phyloP scores from a whole-genome alignment of 176 grass and related monocot genomes.

The Typha latifolia region DNA sequence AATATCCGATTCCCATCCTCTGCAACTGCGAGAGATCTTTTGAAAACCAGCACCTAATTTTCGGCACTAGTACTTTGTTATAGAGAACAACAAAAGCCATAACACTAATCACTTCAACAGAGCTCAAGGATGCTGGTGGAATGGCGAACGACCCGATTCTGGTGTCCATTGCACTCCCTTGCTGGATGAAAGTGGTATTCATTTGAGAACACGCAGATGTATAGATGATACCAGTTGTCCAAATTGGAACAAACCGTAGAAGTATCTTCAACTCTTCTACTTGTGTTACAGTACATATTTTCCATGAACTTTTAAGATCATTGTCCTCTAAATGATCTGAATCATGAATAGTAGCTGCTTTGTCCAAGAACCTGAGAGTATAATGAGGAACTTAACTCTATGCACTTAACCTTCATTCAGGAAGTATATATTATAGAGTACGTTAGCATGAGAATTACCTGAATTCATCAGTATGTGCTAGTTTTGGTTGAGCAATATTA shows the following conservation, averaged over 20 bases:
- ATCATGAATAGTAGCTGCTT: conserved; percentile 41
- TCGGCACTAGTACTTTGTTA: conserved; percentile 45
- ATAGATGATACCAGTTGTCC: conserved; percentile 48
- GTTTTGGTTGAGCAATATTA: conserved; percentile 11
- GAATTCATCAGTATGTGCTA: conserved; percentile 54
- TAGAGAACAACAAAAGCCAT: conserved; percentile 49
- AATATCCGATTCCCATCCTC: conserved; percentile 67
- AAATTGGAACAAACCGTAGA: conserved; percentile 45
- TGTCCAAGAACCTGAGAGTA: conserved; percentile 46
- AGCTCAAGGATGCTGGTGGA: conserved; percentile 45
- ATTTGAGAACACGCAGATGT: conserved; percentile 57
- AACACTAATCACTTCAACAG: conserved; percentile 53
- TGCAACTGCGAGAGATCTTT: conserved; percentile 45
- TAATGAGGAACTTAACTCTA: neutral
- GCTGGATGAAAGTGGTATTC: conserved; percentile 71
- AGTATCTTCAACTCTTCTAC: conserved; percentile 80
- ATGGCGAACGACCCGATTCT: conserved; percentile 35
- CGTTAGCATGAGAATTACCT: conserved; percentile 4
- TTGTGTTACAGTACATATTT: conserved; percentile 68
- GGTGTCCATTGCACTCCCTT: conserved; percentile 56
- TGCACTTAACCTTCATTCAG: neutral
- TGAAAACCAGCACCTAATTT: conserved; percentile 9
- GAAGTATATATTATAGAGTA: neutral
- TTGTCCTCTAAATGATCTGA: conserved; percentile 33
- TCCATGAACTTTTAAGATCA: conserved; percentile 26